A percentile compares a stretch with the other conserved stretches of the same genome.
Evolutionary conservation across 305 asterid species (phyloP).

Genomic region (Euphrasia arctica): DNA sequence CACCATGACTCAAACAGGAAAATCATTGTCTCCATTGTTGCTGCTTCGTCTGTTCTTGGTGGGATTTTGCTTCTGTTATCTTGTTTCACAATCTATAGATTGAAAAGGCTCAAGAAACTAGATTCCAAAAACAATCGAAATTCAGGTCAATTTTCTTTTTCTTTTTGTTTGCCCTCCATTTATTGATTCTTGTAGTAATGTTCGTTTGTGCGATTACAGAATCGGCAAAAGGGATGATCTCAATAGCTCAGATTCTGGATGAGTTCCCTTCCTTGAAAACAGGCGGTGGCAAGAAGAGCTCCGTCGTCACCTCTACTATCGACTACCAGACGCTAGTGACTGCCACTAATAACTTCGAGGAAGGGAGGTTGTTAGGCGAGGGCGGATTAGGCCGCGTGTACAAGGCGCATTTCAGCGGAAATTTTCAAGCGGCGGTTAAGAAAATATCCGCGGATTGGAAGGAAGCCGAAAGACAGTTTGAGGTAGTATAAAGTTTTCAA

Average conservation of each 20-base stretch:
- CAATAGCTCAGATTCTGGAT: slow-evolving; percentile 32
- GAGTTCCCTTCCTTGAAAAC: background rate
- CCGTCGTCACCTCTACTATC: background rate
- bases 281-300: slow-evolving; percentile 4
- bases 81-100: slow-evolving; percentile 43
- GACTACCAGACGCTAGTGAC: background rate
- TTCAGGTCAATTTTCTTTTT: background rate
- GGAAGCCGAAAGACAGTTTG: slow-evolving; percentile 13
- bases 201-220: slow-evolving; percentile 27
- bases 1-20: slow-evolving; percentile 59
- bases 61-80: slow-evolving; percentile 40
- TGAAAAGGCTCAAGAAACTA: slow-evolving; percentile 40
- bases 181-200: background rate
- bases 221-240: slow-evolving; percentile 39
- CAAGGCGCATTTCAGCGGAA: slow-evolving; percentile 1
- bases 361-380: background rate
- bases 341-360: slow-evolving; percentile 10
- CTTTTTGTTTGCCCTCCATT: background rate
- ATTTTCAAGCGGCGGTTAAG: slow-evolving; percentile 10
- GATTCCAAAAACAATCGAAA: background rate
- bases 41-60: slow-evolving; percentile 58
- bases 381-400: slow-evolving; percentile 14
- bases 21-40: slow-evolving; percentile 57
- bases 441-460: slow-evolving; percentile 8
- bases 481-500: slow-evolving; percentile 3